phyloP scores from a whole-genome alignment of 2,329 filamentous ascomycete species.

The Aspergillus japonicus region DNA sequence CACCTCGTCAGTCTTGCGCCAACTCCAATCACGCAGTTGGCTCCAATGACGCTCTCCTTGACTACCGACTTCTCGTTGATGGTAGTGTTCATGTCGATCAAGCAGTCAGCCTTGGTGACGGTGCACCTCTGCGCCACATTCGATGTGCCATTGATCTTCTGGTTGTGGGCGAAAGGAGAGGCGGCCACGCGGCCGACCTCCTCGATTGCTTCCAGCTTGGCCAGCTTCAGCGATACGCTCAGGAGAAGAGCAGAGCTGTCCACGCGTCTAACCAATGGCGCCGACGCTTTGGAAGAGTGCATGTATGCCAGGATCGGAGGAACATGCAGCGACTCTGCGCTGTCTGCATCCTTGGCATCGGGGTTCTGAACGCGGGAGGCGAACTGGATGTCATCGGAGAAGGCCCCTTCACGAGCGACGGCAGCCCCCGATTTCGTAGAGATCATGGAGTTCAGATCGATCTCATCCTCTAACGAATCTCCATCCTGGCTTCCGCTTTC shows the following conservation, averaged over 20 bases:
- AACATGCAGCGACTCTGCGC: slow-evolving; percentile 47
- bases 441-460: slow-evolving; percentile 55
- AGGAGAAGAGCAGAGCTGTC: slow-evolving; percentile 83
- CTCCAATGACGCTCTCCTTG: slow-evolving; percentile 85
- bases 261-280: slow-evolving; percentile 77
- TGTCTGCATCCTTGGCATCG: slow-evolving; percentile 7
- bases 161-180: slow-evolving; percentile 73
- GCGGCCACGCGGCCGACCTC: slow-evolving; percentile 58
- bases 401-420: slow-evolving; percentile 8
- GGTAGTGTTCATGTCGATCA: slow-evolving; percentile 84
- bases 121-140: slow-evolving; percentile 78
- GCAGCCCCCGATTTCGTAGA: slow-evolving; percentile 47
- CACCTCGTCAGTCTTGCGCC: slow-evolving; percentile 87
- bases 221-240: slow-evolving; percentile 77
- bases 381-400: slow-evolving; percentile 16
- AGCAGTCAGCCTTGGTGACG: slow-evolving; percentile 75
- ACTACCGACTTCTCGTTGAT: slow-evolving; percentile 88
- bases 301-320: slow-evolving; percentile 81
- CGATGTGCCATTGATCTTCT: slow-evolving; percentile 80
- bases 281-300: slow-evolving; percentile 55
- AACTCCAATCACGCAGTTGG: slow-evolving; percentile 79
- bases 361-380: slow-evolving; percentile 32
- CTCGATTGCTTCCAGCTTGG: slow-evolving; percentile 70
- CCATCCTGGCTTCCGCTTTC: slow-evolving; percentile 38
- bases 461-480: slow-evolving; percentile 52